Conservation (phyloP, 169 alveolate species). For the Cryptosporidium meleagridis region DNA sequence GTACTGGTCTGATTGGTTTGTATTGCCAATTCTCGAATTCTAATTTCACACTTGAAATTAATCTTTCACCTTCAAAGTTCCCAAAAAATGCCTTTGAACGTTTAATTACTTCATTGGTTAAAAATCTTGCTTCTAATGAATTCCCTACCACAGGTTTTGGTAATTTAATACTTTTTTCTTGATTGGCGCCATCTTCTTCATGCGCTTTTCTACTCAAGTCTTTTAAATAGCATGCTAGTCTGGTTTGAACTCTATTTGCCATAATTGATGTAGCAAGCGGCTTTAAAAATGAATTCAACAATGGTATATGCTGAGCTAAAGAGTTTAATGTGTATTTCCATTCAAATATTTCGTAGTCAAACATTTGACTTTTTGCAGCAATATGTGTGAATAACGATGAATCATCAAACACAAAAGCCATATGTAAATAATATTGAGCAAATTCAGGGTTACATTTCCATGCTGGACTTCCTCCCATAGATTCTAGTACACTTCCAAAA, state of each 20-base stretch:
- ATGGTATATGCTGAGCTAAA: conserved; percentile 60
- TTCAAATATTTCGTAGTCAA: conserved; percentile 53
- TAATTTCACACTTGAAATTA: conserved; percentile 28
- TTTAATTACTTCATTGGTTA: conserved; percentile 46
- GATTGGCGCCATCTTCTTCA: not conserved
- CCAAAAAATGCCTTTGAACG: conserved; percentile 65
- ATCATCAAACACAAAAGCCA: conserved; percentile 68
- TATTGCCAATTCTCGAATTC: conserved; percentile 66
- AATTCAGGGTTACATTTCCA: conserved; percentile 42
- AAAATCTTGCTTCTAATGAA: conserved; percentile 52
- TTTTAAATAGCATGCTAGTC: conserved; percentile 12
- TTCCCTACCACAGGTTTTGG: conserved; percentile 7
- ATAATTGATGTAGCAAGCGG: conserved; percentile 65
- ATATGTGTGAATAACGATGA: conserved; percentile 26
- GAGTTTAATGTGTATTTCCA: conserved; percentile 63
- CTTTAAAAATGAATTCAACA: conserved; percentile 33
- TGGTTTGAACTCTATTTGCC: conserved; percentile 42
- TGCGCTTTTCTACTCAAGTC: not conserved
- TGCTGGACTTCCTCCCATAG: conserved; percentile 55
- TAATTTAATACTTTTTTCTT: not conserved
- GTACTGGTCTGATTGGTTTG: conserved; percentile 26
- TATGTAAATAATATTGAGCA: conserved; percentile 59
- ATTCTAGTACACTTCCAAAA: not conserved
- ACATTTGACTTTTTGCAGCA: conserved; percentile 58
- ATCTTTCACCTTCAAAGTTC: conserved; percentile 18